Evolutionary conservation across 2,329 filamentous ascomycete genomes (phyloP).

Genomic region (Xylaria sp.): DNA sequence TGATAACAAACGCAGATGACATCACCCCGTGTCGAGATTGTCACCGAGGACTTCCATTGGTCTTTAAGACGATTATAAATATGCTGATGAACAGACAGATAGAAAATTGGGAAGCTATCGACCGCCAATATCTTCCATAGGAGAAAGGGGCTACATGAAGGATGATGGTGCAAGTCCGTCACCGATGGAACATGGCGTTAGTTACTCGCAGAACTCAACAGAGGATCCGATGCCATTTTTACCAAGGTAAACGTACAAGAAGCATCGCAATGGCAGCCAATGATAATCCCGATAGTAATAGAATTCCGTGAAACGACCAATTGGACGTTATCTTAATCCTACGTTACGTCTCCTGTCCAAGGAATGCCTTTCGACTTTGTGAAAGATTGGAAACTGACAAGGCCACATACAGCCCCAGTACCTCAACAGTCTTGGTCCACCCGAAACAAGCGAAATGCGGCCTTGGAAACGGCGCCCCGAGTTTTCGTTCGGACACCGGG

Average conservation of each 20-base stretch:
- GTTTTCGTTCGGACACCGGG: constrained; percentile 3
- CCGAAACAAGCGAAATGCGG: constrained; percentile 2
- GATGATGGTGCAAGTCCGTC: not conserved
- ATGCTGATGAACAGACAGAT: not conserved
- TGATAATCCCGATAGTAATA: not conserved
- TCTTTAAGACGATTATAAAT: not conserved
- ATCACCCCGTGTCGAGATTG: not conserved
- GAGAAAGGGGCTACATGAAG: not conserved
- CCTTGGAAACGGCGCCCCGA: not conserved
- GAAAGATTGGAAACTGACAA: not conserved
- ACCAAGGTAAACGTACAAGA: not conserved
- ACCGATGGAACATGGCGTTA: not conserved
- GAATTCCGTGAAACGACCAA: not conserved
- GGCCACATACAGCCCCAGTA: not conserved
- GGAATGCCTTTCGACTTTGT: not conserved
- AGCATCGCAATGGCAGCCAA: not conserved
- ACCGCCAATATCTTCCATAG: not conserved
- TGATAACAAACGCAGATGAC: not conserved
- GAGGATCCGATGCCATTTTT: not conserved
- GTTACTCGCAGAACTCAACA: not conserved
- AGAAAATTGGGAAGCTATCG: not conserved
- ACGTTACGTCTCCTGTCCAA: not conserved
- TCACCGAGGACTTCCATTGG: not conserved
- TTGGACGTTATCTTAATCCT: not conserved
- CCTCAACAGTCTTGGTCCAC: not conserved